A percentile compares a stretch with the other conserved stretches of the same genome.
phyloP scores from a whole-genome alignment of 2,329 filamentous ascomycete genomes.

The Penicillium sp. region DNA sequence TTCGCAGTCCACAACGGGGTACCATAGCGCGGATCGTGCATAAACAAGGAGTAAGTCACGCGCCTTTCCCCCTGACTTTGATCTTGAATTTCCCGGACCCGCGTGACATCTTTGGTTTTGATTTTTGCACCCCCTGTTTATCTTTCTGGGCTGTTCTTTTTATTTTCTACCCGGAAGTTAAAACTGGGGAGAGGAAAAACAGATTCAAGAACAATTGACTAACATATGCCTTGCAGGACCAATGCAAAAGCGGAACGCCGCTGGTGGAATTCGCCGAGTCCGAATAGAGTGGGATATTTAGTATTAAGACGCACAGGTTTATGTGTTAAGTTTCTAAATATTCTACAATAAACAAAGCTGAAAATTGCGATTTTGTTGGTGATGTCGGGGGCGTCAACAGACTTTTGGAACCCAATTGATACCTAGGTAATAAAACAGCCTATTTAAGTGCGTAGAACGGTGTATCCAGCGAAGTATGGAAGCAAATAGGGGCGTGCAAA shows the following conservation, averaged over 20 bases:
- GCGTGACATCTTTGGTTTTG: background rate
- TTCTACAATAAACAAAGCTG: too few relatives aligned
- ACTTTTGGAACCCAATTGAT: too few relatives aligned
- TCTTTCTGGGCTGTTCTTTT: background rate
- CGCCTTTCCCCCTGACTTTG: conserved; percentile 2
- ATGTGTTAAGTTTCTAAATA: too few relatives aligned
- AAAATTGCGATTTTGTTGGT: too few relatives aligned
- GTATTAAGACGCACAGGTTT: too few relatives aligned
- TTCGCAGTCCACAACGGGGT: conserved; percentile 72
- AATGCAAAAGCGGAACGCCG: conserved; percentile 74
- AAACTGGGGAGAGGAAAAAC: background rate
- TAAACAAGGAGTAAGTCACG: conserved; percentile 65
- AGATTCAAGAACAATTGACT: conserved; percentile 17
- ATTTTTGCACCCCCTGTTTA: background rate
- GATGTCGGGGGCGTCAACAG: too few relatives aligned
- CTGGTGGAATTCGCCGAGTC: conserved; percentile 66
- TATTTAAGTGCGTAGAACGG: too few relatives aligned
- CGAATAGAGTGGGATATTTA: background rate
- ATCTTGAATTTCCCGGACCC: conserved; percentile 8
- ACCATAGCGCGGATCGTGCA: conserved; percentile 71
- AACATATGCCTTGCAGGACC: conserved; percentile 55
- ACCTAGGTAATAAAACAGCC: too few relatives aligned
- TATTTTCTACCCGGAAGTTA: too few relatives aligned
- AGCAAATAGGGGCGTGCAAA: too few relatives aligned
- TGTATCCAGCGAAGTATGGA: too few relatives aligned